phyloP scores from a whole-genome alignment of 768 basidiomycete genomes.

The Boletus subcaerulescens region DNA sequence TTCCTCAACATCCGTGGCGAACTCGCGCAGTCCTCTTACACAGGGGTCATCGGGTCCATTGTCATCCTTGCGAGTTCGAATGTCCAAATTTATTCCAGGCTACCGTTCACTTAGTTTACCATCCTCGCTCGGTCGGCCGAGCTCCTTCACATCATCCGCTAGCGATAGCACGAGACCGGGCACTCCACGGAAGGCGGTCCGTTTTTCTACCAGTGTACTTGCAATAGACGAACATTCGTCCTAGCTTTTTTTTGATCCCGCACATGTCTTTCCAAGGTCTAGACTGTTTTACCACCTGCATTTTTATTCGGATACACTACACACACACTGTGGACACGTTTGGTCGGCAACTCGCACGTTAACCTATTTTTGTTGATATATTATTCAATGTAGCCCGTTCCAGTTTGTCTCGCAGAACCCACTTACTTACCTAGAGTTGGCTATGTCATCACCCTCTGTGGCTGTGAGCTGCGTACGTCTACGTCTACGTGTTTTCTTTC shows the following conservation, averaged over 20 bases:
- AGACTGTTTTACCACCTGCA: slow-evolving; percentile 18
- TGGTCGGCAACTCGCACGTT: slow-evolving; percentile 12
- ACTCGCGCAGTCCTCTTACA: slow-evolving; percentile 30
- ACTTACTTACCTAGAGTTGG: slow-evolving; percentile 2
- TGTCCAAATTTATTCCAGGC: slow-evolving; percentile 51
- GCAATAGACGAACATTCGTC: slow-evolving; percentile 23
- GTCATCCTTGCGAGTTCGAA: slow-evolving; percentile 44
- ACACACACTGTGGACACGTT: slow-evolving; percentile 19
- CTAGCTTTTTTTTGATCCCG: slow-evolving; percentile 8
- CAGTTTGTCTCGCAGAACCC: slow-evolving; percentile 1
- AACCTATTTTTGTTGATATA: slow-evolving; percentile 24
- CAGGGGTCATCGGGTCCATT: slow-evolving; percentile 28
- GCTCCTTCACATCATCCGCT: slow-evolving; percentile 31
- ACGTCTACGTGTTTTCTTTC: slow-evolving; percentile 6
- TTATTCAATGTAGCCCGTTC: slow-evolving; percentile 33
- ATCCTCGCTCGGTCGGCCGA: slow-evolving; percentile 33
- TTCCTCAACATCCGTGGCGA: slow-evolving; percentile 34
- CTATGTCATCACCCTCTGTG: slow-evolving; percentile 25
- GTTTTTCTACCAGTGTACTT: slow-evolving; percentile 51
- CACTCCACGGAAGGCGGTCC: slow-evolving; percentile 57
- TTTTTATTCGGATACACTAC: slow-evolving; percentile 21
- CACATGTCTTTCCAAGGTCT: slow-evolving; percentile 2
- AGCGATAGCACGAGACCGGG: slow-evolving; percentile 37
- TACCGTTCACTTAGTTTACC: slow-evolving; percentile 37
- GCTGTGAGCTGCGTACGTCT: slow-evolving; percentile 22